Evolutionary conservation across 805 yeast species (phyloP).

Genomic region (Candida sphagnicola): DNA sequence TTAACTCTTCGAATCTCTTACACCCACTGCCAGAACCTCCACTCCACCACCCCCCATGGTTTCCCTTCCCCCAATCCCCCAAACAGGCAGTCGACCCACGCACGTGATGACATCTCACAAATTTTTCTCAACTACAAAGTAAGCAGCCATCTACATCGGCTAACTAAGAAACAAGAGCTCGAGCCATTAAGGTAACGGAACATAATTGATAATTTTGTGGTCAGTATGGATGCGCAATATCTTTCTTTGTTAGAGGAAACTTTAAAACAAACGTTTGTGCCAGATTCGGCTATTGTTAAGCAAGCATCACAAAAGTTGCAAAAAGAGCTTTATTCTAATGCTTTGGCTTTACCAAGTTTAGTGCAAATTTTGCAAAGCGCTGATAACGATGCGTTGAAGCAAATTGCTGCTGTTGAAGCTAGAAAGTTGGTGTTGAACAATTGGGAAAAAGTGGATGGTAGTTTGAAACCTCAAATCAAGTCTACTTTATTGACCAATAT

Average conservation of each 20-base stretch:
- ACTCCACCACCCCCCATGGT: neutral
- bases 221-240: conserved; percentile 65
- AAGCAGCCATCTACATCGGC: too few relatives aligned
- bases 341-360: conserved; percentile 74
- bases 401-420: conserved; percentile 95
- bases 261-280: conserved; percentile 70
- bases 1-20: too few relatives aligned
- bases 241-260: conserved; percentile 72
- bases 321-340: conserved; percentile 67
- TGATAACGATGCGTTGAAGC: conserved; percentile 68
- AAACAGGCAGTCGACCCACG: neutral
- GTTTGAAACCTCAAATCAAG: conserved; percentile 58
- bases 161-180: too few relatives aligned
- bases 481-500: conserved; percentile 65
- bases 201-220: neutral
- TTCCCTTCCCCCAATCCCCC: neutral
- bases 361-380: conserved; percentile 75
- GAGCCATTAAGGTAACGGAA: neutral
- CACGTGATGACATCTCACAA: conserved; percentile 4
- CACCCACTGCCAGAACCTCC: too few relatives aligned
- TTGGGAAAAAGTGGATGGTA: conserved; percentile 58
- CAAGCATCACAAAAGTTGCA: conserved; percentile 74
- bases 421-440: conserved; percentile 72
- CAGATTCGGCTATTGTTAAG: conserved; percentile 78
- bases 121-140: neutral